A percentile compares a stretch with the other conserved stretches of the same genome.
phyloP scores from a whole-genome alignment of 2,329 filamentous ascomycete genomes.

The Aureobasidium musti region DNA sequence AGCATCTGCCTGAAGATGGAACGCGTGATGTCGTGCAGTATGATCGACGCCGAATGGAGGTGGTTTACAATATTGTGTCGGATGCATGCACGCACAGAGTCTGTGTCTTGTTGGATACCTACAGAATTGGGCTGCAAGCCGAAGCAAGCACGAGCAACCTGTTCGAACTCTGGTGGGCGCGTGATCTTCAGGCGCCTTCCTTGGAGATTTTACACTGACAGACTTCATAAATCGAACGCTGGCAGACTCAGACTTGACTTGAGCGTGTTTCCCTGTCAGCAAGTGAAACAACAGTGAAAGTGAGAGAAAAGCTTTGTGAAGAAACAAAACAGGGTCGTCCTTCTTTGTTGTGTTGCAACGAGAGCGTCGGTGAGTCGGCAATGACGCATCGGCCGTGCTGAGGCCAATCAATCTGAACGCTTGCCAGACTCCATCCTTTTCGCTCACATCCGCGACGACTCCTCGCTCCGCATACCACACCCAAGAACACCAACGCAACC shows the following conservation, averaged over 20 bases:
- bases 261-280: too few species aligned
- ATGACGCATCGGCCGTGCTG: constrained; percentile 19
- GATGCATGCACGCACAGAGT: constrained; percentile 7
- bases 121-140: constrained; percentile 22
- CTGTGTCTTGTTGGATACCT: not conserved
- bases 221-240: not conserved
- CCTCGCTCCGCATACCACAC: constrained; percentile 34
- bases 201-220: not conserved
- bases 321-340: constrained; percentile 20
- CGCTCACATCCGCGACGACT: constrained; percentile 25
- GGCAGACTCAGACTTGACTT: not conserved
- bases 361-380: constrained; percentile 20
- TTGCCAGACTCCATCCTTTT: constrained; percentile 24
- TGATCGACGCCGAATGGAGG: not conserved
- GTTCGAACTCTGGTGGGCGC: not conserved
- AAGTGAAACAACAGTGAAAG: not conserved
- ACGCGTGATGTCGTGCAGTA: constrained; percentile 8
- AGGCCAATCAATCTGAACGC: constrained; percentile 22
- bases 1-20: not conserved
- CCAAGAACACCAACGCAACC: constrained; percentile 24
- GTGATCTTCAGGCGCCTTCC: not conserved
- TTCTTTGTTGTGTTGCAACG: constrained; percentile 22
- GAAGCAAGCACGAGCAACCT: not conserved
- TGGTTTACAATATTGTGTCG: not conserved
- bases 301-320: not conserved